Base-by-base conservation (phyloP, 768 basidiomycete species). In the Neoboletus brunneissimus region DNA sequence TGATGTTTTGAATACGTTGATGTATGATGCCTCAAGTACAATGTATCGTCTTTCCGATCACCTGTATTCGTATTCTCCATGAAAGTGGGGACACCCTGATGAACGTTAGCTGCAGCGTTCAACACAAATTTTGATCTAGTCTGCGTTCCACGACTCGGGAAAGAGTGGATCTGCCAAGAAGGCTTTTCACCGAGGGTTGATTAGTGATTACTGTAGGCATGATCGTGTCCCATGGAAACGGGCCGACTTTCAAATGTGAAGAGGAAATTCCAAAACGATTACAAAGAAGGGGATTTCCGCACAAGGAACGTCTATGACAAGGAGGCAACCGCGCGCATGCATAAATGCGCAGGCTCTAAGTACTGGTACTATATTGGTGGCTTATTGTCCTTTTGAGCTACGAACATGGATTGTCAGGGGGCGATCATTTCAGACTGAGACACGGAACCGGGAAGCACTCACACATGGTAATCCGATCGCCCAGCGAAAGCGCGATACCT, bases 331-430 rank as follows among this genome's bases (percentile, higher is more conserved):
- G 4, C 38, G n/a, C 15, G 8, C 25, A 35, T 18, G 27, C 13
- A 2, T n/a, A 18, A 43, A 46, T n/a, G 7, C 47, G 22, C 42
- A 13, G 13, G 40, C 27, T 16, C 27, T 4, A 10, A 32, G 31
- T 34, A 15, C 34, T 38, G 8, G 35, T 22, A 10, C 35, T 63
- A 64, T 60, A 57, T 52, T 2, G 57, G 60, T 15, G 73, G 72
- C 60, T 76, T 78, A 65, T 67, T 69, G 25, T 75, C 75, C 58
- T 74, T 77, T 75, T 78, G 77, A 51, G 77, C 77, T 78, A 58
- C 4, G 1, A 3, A 31, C 9, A 18, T 23, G 3, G 12, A 41
- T 12, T 20, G 23, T 13, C 31, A 34, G 22, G 4, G 27, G 20
- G 16, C 3, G n/a, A 34, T 22, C 27, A 5, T 25, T 31, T 31